Percentiles rank a stretch among this genome's conserved stretches.
These are phyloP conservation scores for Pythium aquatile DNA, from an alignment of 352 stramenopile genomes.

Conservation along the genomic window DNA sequence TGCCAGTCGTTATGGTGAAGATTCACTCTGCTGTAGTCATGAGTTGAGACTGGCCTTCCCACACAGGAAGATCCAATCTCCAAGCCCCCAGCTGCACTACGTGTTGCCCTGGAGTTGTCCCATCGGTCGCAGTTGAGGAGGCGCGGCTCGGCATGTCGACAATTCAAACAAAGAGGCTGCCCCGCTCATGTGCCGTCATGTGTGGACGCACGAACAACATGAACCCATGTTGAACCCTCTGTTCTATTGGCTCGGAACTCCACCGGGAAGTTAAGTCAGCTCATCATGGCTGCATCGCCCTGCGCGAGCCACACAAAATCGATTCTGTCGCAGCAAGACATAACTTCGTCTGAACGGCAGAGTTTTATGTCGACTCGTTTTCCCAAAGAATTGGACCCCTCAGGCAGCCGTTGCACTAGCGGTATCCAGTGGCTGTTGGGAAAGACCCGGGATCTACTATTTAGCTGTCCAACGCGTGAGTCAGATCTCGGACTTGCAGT, in stretches of 20 bases:
- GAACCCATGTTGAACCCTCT: not conserved
- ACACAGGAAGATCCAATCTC: no score
- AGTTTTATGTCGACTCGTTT: not conserved
- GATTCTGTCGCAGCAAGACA: not conserved
- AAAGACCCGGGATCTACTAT: not conserved
- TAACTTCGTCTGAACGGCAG: not conserved
- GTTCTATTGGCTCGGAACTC: not conserved
- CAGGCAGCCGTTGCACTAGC: not conserved
- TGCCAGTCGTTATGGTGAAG: no score
- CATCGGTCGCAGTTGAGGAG: not conserved
- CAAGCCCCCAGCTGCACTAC: no score
- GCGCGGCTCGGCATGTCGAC: not conserved
- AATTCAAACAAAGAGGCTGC: not conserved
- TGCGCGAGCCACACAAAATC: not conserved
- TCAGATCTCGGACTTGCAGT: not conserved
- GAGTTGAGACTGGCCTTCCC: no score
- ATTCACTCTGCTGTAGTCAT: no score
- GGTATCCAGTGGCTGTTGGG: not conserved
- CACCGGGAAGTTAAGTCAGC: slow-evolving; percentile 6
- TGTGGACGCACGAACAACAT: not conserved
- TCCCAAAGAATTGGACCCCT: not conserved
- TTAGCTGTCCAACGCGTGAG: not conserved
- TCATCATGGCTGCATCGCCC: slow-evolving; percentile 5
- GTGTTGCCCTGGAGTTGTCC: not conserved
- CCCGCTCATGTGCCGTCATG: not conserved